Evolutionary conservation across 345 rosid species (phyloP).

Genomic region (Lenwebbia sp.): DNA sequence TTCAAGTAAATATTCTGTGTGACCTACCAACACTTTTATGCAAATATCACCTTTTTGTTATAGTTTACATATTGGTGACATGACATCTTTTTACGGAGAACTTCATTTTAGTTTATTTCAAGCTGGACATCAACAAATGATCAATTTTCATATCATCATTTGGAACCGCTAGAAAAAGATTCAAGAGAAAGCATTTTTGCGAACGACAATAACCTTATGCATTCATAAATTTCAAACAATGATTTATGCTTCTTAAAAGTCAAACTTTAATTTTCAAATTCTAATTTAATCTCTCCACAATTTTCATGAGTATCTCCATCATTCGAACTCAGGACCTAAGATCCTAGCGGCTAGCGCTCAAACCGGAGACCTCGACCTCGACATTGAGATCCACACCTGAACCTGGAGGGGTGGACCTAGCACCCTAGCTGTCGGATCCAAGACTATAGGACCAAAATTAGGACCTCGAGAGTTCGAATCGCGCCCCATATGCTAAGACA

Average conservation of each 20-base stretch:
- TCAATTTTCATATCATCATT: neutral
- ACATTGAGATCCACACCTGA: neutral
- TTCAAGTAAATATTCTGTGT: neutral
- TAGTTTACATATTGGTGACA: neutral
- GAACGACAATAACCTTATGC: neutral
- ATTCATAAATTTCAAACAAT: neutral
- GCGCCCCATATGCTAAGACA: neutral
- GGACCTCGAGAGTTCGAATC: neutral
- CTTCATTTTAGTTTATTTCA: neutral
- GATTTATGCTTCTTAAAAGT: neutral
- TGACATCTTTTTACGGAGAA: neutral
- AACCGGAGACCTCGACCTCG: neutral
- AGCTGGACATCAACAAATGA: neutral
- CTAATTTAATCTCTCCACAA: neutral
- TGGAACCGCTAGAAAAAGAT: neutral
- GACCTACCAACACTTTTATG: neutral
- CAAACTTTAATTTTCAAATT: neutral
- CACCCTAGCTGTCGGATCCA: neutral
- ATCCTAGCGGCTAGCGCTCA: rapidly evolving
- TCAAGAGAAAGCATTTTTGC: neutral
- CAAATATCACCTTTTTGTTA: neutral
- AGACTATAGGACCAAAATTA: neutral
- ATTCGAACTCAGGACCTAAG: neutral
- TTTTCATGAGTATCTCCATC: neutral
- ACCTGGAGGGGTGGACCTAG: neutral